Base-by-base conservation (phyloP, 2,329 filamentous ascomycete species). In the Beauveria australis region DNA sequence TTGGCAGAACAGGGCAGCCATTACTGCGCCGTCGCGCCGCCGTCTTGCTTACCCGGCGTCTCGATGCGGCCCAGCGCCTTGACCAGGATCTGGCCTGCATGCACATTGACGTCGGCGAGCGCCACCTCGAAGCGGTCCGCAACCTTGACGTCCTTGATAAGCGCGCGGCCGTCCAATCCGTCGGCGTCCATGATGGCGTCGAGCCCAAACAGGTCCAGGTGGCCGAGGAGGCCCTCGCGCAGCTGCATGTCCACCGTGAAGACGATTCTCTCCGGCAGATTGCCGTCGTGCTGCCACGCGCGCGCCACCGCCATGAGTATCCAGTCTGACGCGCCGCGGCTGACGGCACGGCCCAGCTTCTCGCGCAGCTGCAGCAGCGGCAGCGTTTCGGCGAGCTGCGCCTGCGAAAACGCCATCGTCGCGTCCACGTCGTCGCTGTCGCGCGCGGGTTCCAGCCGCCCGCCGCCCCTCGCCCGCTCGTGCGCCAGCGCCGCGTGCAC, bases 261-360 rank as follows among this genome's bases (percentile, higher is more conserved):
- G 49, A 68, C 69, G 64, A 87, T 79, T 3, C 73, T 76, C 33
- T 70, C 63, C n/a, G 82, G 81, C 28, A 82, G 68, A 53, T 70
- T 64, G 9, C 73, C 72, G 67, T 85, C 79, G 65, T 79, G 84
- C 63, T 75, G 74, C 84, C 83, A 87, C 16, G 81, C 83, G 16
- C 84, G 81, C 57, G 84, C 73, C 37, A 88, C 74, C 26, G 84
- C 83, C 67, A 86, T 82, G 52, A 83, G 73, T 52, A 84, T 78
- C 81, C 82, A 87, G 66, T 82, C 77, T 64, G 75, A 66, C 48
- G 70, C 68, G 57, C 81, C 81, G 49, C 72, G 70, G n/a, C 70
- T 67, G 41, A 84, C 72, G 2, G 72, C 65, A 37, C 75, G 75
- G 47, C 77, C 74, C 71, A 80, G 78, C 65, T 76, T 78, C 74